Base-by-base conservation (phyloP, 1,139 yeast genomes). In the Groenewaldozyma auringiensis region DNA sequence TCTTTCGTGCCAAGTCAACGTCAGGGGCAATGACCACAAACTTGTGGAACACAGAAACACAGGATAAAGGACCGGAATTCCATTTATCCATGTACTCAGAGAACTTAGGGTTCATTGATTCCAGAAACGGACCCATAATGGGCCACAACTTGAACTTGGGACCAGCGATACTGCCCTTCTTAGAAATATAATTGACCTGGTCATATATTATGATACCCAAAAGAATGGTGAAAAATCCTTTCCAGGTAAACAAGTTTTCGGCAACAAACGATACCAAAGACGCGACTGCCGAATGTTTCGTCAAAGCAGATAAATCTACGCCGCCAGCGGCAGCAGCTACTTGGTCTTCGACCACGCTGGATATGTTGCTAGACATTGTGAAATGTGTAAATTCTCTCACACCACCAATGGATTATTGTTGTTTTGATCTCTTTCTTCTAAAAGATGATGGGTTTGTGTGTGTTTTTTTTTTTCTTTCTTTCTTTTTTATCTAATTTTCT, bases 31-130 rank as follows among this genome's bases (percentile, higher is more conserved):
- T 88, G 47, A 92, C 94, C 42, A 92, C 98, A 62, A 92, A 92
- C 70, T 92, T 89, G 72, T 92, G 98, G 76, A 92, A 92, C 52
- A 92, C 94, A 2, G 96, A 87, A 44, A 92, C 98, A 72, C 97
- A 92, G 17, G 95, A 83, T 50, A 92, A 74, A 16, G 92, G 92
- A 52, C 98, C 98, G 3, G 94, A 81, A 57, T 78, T 80, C 98
- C 98, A 92, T 66, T 92, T 92, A 46, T 86, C 86, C 64, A 78
- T 72, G 66, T 92, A 92, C 61, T 84, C 96, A 62, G 86, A 95
- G 63, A 92, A 92, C 66, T 89, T 89, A 29, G 98, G 98, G 68
- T 92, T 92, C 62, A 92, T 71, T n/a, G 94, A 82, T 64, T 92
- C 97, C 65, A 92, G 72, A 59, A 92, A 92, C 2, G 98, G 97